phyloP scores from a whole-genome alignment of 108 stramenopile species.

The Cyclotella distinguenda region DNA sequence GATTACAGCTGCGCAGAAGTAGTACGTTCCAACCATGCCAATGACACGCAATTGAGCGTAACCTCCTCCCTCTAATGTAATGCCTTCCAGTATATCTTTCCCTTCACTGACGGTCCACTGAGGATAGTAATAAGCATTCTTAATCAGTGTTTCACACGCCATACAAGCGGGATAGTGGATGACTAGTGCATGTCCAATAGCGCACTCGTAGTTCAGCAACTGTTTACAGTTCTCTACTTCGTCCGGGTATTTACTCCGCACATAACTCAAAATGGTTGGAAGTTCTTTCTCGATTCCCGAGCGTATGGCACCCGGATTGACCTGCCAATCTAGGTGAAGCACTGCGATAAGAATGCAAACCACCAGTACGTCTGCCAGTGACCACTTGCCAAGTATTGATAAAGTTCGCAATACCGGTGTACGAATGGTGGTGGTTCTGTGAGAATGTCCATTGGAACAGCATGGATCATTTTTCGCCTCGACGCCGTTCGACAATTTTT shows the following conservation, averaged over 20 bases:
- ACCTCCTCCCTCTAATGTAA: constrained; percentile 67
- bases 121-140: constrained; percentile 58
- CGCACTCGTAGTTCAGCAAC: constrained; percentile 52
- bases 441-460: constrained; percentile 23
- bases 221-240: constrained; percentile 53
- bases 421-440: constrained; percentile 33
- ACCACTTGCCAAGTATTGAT: constrained; percentile 79
- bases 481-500: constrained; percentile 3
- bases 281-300: constrained; percentile 58
- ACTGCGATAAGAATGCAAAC: constrained; percentile 89
- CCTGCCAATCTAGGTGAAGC: constrained; percentile 73
- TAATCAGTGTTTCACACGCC: constrained; percentile 59
- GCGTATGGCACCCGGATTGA: constrained; percentile 64
- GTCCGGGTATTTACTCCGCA: constrained; percentile 43
- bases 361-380: constrained; percentile 78
- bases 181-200: constrained; percentile 36
- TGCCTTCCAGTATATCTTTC: constrained; percentile 53
- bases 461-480: neutral
- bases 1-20: constrained; percentile 80
- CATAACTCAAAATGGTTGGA: constrained; percentile 51
- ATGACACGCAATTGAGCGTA: constrained; percentile 58
- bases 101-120: constrained; percentile 57
- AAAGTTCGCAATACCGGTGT: constrained; percentile 59
- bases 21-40: constrained; percentile 78
- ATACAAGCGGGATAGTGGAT: constrained; percentile 47